These are phyloP conservation scores for Akanthomyces dipterigenus DNA, from an alignment of 2,329 filamentous ascomycete genomes.

Conservation along the genomic window DNA sequence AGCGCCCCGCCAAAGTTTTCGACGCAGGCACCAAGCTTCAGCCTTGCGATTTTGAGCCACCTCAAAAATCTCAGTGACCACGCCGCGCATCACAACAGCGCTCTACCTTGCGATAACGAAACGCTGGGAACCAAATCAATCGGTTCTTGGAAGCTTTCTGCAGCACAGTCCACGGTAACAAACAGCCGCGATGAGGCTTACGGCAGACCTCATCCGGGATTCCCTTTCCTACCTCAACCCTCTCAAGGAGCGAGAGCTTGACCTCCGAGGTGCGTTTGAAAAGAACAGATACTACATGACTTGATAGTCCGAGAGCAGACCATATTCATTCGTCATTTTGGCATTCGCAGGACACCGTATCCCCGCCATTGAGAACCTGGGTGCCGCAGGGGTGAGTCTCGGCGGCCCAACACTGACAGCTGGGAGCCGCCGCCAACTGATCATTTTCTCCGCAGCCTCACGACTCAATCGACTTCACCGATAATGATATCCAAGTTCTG, in stretches of 20 bases:
- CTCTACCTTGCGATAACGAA: not conserved
- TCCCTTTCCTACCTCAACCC: conserved; percentile 98
- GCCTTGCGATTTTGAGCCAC: not conserved
- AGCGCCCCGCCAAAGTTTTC: conserved; percentile 11
- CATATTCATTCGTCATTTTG: conserved; percentile 65
- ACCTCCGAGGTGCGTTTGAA: conserved; percentile 96
- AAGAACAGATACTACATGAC: conserved; percentile 94
- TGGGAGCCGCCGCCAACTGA: conserved; percentile 10
- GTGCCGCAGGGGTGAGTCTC: conserved; percentile 75
- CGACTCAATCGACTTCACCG: conserved; percentile 96
- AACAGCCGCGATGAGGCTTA: conserved; percentile 72
- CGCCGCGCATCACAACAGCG: not conserved
- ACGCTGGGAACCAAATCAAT: not conserved
- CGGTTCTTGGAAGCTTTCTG: not conserved
- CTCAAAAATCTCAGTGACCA: not conserved
- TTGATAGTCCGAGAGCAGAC: conserved; percentile 55
- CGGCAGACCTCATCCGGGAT: conserved; percentile 85
- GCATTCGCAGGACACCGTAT: conserved; percentile 87
- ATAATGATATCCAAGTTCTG: conserved; percentile 89
- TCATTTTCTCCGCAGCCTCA: conserved; percentile 56
- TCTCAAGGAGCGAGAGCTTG: conserved; percentile 96
- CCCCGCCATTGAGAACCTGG: conserved; percentile 93
- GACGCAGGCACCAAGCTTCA: not conserved
- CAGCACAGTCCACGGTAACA: conserved; percentile 8
- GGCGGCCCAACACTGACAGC: conserved; percentile 3